A percentile compares a stretch with the other conserved stretches of the same genome.
Conservation (phyloP, 345 rosid species). For the Syzygium aromaticum region DNA sequence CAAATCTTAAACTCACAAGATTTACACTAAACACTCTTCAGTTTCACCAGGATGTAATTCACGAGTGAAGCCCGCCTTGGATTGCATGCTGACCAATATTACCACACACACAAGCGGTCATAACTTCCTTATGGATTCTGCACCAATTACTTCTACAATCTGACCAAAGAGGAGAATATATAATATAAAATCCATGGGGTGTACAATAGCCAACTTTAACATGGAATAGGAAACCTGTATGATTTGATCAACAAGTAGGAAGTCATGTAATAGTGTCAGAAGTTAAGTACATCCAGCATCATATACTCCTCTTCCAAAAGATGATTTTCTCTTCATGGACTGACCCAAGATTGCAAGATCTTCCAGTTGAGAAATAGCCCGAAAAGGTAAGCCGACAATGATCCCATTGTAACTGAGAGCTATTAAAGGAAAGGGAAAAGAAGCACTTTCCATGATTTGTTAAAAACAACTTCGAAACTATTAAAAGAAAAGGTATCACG, state of each 20-base stretch:
- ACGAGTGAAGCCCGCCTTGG: no score
- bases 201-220: no score
- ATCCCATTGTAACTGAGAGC: slow-evolving; percentile 65
- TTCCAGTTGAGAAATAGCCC: slow-evolving; percentile 60
- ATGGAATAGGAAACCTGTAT: no score
- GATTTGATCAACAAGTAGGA: neutral
- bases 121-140: no score
- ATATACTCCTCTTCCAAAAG: neutral
- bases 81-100: no score
- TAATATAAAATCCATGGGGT: no score
- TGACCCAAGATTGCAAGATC: slow-evolving; percentile 62
- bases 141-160: no score
- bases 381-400: slow-evolving; percentile 54
- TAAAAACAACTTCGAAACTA: neutral
- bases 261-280: neutral
- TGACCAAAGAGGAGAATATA: no score
- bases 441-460: neutral
- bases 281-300: neutral
- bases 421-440: slow-evolving; percentile 11
- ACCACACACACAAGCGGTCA: no score
- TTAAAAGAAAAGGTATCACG: neutral
- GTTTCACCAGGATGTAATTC: no score
- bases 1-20: no score
- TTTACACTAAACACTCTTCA: no score
- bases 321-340: neutral